phyloP scores from a whole-genome alignment of 345 rosid genomes.

The Draba incana region DNA sequence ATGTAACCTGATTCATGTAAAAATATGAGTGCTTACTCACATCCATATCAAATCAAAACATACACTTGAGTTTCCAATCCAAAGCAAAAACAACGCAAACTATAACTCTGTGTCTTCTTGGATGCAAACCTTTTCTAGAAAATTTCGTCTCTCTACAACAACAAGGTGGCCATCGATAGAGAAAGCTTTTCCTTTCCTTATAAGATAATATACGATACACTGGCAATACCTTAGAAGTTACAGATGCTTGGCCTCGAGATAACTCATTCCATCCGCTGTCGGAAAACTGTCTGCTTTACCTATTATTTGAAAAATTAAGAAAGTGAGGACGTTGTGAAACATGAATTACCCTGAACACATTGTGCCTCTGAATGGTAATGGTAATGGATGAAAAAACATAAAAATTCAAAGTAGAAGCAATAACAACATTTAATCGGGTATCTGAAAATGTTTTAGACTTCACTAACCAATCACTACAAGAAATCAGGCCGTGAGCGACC shows the following conservation, averaged over 20 bases:
- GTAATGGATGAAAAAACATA: too few species aligned
- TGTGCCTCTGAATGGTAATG: neutral
- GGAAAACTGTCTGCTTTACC: conserved; percentile 77
- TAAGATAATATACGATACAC: conserved; percentile 73
- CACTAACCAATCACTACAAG: too few species aligned
- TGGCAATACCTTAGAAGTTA: conserved; percentile 85
- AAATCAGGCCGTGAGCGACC: too few species aligned
- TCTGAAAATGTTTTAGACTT: too few species aligned
- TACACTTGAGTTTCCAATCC: neutral
- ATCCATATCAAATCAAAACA: too few species aligned
- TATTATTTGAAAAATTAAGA: conserved; percentile 31
- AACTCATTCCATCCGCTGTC: conserved; percentile 85
- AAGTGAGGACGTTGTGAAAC: conserved; percentile 5
- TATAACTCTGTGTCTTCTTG: conserved; percentile 4
- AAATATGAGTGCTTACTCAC: too few species aligned
- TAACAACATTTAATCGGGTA: too few species aligned
- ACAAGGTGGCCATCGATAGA: conserved; percentile 81
- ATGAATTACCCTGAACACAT: neutral
- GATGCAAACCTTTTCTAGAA: conserved; percentile 77
- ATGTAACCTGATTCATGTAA: too few species aligned
- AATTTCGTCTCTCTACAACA: conserved; percentile 81
- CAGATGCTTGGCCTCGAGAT: conserved; percentile 85
- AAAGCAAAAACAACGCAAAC: neutral
- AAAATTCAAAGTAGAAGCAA: too few species aligned
- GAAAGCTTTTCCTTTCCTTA: conserved; percentile 79